Base-by-base conservation (phyloP, 1,284 basidiomycete species). In the Cerioporus squamosus region DNA sequence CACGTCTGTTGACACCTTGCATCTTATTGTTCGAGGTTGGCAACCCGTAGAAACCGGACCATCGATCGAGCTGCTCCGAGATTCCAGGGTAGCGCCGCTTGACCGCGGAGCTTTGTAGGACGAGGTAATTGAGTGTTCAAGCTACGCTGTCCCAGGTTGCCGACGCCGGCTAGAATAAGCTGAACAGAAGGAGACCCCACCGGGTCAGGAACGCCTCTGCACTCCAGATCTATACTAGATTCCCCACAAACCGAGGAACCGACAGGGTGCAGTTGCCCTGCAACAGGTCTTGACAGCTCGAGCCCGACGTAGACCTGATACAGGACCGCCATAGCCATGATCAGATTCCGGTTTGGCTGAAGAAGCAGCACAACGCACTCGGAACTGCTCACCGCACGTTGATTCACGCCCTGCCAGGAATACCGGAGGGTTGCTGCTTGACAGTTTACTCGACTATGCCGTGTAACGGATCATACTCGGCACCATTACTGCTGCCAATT, bases 171-270 rank as follows among this genome's bases (percentile, higher is more conserved):
- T 5, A 36, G 40, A 42, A 18, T 29, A 17, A 36, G 29, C n/a
- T n/a, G n/a, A n/a, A n/a, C n/a, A n/a, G n/a, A n/a, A n/a, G n/a
- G n/a, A n/a, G n/a, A n/a, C n/a, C n/a, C n/a, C n/a, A n/a, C n/a
- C n/a, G n/a, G 26, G 14, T 31, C 56, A 58, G 55, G 62, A 53
- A 63, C 61, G 36, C 26, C 38, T 36, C 33, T 23, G 10, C 24
- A 26, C 44, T 26, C 53, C 59, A 59, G 57, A 59, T 57, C 45
- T 42, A 31, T 38, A 17, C 23, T 43, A 57, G 53, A 58, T 60
- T 39, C 38, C 23, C 43, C 52, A 45, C 23, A 31, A 14, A 39
- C 46, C 55, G 53, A 23, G 40, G 15, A 38, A 36, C 24, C 7
- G 44, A 39, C 33, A 29, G 55, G 48, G 36, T 39, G 49, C 51